Percentiles rank a stretch among this genome's conserved stretches.
These are phyloP conservation scores for Cyclotella baltica DNA, from an alignment of 108 stramenopile species.

Conservation along the genomic window DNA sequence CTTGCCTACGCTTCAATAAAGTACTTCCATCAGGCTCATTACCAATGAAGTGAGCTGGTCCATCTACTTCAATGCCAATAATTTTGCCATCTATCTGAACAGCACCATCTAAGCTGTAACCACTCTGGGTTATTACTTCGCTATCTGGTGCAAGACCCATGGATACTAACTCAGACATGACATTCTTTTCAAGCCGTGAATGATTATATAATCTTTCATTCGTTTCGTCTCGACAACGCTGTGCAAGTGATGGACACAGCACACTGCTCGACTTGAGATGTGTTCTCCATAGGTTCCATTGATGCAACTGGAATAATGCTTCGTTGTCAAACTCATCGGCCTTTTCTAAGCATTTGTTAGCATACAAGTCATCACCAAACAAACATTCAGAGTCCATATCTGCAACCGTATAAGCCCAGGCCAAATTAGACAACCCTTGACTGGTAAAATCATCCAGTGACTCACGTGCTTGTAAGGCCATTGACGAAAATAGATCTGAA, in stretches of 20 bases:
- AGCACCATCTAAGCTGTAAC: conserved; percentile 39
- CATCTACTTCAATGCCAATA: conserved; percentile 59
- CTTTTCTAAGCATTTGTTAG: conserved; percentile 26
- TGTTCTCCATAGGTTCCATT: conserved; percentile 41
- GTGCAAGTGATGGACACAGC: conserved; percentile 11
- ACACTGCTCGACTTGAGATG: conserved; percentile 3
- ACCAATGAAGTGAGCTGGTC: conserved; percentile 50
- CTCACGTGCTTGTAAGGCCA: conserved; percentile 20
- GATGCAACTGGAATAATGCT: conserved; percentile 54
- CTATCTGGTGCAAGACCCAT: conserved; percentile 31
- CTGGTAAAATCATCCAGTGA: conserved; percentile 34
- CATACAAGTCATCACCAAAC: conserved; percentile 36
- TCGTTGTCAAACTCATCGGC: conserved; percentile 27
- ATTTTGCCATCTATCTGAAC: conserved; percentile 26
- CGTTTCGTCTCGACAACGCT: conserved; percentile 36
- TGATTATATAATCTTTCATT: background rate
- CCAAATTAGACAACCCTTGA: conserved; percentile 55
- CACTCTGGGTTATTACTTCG: conserved; percentile 33
- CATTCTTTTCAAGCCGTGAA: conserved; percentile 31
- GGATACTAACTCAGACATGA: conserved; percentile 34
- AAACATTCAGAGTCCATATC: conserved; percentile 33
- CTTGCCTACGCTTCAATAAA: conserved; percentile 45
- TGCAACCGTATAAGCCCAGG: conserved; percentile 52
- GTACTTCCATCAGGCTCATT: conserved; percentile 29
- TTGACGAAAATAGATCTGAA: conserved; percentile 31